Conservation (phyloP, 148 eudicot genomes). For the Rhododendron kiyosumense region DNA sequence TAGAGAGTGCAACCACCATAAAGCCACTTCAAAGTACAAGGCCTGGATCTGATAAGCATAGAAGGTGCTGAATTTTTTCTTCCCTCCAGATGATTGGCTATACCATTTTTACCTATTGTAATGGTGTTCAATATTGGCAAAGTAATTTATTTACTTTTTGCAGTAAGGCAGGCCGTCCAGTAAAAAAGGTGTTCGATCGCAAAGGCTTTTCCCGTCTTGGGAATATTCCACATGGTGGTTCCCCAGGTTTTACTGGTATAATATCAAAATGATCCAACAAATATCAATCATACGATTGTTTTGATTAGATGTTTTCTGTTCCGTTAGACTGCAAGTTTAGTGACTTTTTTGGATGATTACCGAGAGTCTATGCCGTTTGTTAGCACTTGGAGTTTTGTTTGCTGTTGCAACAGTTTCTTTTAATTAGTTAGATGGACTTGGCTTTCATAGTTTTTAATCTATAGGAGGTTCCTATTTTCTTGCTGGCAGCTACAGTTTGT, state of each 20-base stretch:
- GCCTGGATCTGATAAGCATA: constrained; percentile 40
- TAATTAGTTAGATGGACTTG: neutral
- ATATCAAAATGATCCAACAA: neutral
- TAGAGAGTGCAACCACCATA: constrained; percentile 26
- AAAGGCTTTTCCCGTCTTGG: neutral
- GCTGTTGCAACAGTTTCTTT: neutral
- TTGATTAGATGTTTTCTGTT: neutral
- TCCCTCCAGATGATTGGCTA: neutral
- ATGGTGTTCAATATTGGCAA: neutral
- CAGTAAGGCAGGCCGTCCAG: neutral
- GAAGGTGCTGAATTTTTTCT: constrained; percentile 25
- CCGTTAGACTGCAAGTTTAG: neutral
- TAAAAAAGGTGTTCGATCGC: neutral
- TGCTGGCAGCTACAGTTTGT: neutral
- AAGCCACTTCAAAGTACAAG: constrained; percentile 34
- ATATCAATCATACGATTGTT: neutral
- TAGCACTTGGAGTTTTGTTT: neutral
- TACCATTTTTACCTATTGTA: neutral
- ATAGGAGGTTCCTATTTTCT: neutral
- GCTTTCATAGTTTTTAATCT: neutral
- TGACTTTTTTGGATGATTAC: neutral
- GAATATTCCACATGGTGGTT: neutral
- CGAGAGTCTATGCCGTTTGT: neutral
- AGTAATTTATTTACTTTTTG: neutral
- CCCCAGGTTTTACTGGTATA: neutral